A percentile compares a stretch with the other conserved stretches of the same genome.
These are phyloP conservation scores for Mucor indicus DNA, from an alignment of 371 early-diverging fungal genomes.

Conservation along the genomic window DNA sequence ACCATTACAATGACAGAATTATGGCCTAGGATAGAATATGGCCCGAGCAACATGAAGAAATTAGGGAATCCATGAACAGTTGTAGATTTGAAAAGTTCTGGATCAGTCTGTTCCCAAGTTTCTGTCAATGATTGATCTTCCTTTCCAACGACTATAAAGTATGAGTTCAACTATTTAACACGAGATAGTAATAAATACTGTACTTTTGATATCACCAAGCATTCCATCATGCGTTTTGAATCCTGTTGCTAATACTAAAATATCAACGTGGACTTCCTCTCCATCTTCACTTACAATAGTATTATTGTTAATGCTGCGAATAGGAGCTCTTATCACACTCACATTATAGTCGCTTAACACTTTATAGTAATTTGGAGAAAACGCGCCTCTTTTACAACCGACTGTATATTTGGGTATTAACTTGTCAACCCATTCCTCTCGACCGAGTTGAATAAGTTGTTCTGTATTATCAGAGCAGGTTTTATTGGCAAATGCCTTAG, in stretches of 20 bases:
- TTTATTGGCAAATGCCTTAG: background rate
- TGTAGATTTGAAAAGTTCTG: constrained; percentile 22
- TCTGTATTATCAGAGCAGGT: no score
- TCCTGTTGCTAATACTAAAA: constrained; percentile 61
- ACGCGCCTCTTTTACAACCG: constrained; percentile 59
- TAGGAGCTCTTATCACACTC: constrained; percentile 34
- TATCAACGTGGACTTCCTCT: constrained; percentile 42
- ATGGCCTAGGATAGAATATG: constrained; percentile 29
- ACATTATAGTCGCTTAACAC: constrained; percentile 46
- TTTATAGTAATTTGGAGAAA: constrained; percentile 45
- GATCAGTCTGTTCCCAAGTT: constrained; percentile 7
- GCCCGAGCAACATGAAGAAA: constrained; percentile 33
- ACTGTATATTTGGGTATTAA: constrained; percentile 46
- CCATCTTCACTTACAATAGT: constrained; percentile 41
- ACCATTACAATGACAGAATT: constrained; percentile 25
- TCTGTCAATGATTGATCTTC: constrained; percentile 5
- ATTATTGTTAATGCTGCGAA: constrained; percentile 34
- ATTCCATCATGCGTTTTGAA: constrained; percentile 45
- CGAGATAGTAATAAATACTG: no score
- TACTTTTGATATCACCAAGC: constrained; percentile 20
- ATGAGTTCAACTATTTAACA: background rate
- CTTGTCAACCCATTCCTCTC: constrained; percentile 28
- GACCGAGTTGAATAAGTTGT: constrained; percentile 10
- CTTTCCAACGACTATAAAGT: constrained; percentile 11
- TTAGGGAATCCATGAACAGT: constrained; percentile 35